These are phyloP conservation scores for Auriscalpium microsporum DNA, from an alignment of 768 basidiomycete genomes.

Conservation along the genomic window DNA sequence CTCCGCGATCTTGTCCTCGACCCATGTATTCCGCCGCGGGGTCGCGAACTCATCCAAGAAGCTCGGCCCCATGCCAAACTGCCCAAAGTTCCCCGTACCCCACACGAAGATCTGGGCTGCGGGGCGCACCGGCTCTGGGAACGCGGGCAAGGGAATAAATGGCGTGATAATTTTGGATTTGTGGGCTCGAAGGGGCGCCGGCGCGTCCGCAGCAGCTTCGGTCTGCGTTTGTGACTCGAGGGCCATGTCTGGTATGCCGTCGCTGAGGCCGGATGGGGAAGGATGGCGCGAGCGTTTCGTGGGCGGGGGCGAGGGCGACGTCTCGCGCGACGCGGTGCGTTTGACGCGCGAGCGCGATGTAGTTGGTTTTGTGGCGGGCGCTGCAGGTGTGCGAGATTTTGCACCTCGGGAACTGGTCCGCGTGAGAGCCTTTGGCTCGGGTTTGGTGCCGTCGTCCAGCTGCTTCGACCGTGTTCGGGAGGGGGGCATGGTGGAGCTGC, in stretches of 20 bases:
- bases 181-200: background rate
- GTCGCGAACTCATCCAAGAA: slow-evolving; percentile 61
- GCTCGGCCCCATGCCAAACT: slow-evolving; percentile 85
- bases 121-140: slow-evolving; percentile 51
- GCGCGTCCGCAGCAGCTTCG: background rate
- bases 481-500: slow-evolving; percentile 1
- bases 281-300: slow-evolving; percentile 5
- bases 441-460: background rate
- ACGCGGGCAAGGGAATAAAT: slow-evolving; percentile 38
- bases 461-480: slow-evolving; percentile 9
- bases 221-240: background rate
- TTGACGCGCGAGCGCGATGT: background rate
- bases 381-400: background rate
- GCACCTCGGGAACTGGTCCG: slow-evolving; percentile 8
- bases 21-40: slow-evolving; percentile 71
- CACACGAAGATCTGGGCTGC: slow-evolving; percentile 73
- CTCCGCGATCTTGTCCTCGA: slow-evolving; percentile 64
- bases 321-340: slow-evolving; percentile 6
- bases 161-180: background rate
- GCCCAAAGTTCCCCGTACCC: slow-evolving; percentile 92
- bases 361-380: background rate
- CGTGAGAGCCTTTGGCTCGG: slow-evolving; percentile 7
- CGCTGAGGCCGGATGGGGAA: slow-evolving; percentile 4
- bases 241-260: background rate
- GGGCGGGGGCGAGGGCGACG: slow-evolving; percentile 8